phyloP scores from a whole-genome alignment of 2,329 filamentous ascomycete species.

The Trichophyton simii region DNA sequence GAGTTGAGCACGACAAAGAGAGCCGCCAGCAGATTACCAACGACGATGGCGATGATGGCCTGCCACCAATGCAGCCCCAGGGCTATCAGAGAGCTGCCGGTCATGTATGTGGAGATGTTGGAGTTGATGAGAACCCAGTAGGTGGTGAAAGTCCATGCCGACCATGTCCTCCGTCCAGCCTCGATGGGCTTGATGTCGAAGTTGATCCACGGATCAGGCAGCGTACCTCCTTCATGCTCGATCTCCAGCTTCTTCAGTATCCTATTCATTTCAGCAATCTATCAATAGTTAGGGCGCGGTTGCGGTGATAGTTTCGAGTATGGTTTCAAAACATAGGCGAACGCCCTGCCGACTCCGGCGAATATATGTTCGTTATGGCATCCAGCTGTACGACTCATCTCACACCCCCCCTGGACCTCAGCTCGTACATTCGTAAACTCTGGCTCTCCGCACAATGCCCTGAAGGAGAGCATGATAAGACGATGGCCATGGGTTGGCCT shows the following conservation, averaged over 20 bases:
- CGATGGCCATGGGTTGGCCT: neutral
- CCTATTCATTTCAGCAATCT: neutral
- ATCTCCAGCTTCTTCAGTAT: conserved; percentile 16
- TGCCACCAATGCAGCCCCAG: conserved; percentile 25
- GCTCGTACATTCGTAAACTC: too few species aligned
- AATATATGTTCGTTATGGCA: too few species aligned
- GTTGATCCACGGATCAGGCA: conserved; percentile 29
- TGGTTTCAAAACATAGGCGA: neutral
- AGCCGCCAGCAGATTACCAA: conserved; percentile 29
- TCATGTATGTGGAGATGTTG: conserved; percentile 24
- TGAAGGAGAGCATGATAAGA: neutral
- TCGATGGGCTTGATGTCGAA: conserved; percentile 41
- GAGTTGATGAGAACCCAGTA: conserved; percentile 40
- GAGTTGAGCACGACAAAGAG: conserved; percentile 27
- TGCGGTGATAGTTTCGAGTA: too few species aligned
- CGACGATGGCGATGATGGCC: conserved; percentile 21
- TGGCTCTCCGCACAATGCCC: neutral
- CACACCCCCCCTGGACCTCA: too few species aligned
- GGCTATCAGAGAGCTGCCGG: conserved; percentile 25
- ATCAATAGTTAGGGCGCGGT: too few species aligned
- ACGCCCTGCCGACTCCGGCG: too few species aligned
- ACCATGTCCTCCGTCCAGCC: conserved; percentile 33
- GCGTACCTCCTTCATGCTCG: conserved; percentile 15
- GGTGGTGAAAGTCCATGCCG: conserved; percentile 33
- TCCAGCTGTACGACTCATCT: too few species aligned